These are phyloP conservation scores for Lepidium africanum DNA, from an alignment of 345 rosid genomes.

Conservation along the genomic window DNA sequence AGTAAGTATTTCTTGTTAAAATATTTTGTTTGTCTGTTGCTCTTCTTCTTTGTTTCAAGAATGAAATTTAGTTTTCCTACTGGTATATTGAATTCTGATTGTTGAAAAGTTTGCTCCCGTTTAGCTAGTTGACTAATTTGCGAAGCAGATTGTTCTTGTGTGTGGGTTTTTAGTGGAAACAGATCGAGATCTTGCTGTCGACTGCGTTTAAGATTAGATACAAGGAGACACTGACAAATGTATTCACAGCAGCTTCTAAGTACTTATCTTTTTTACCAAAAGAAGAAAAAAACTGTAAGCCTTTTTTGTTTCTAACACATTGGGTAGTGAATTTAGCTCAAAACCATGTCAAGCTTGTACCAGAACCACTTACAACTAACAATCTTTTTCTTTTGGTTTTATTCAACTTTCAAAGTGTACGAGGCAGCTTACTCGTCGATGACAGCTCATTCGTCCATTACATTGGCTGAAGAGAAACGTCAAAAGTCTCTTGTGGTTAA, in stretches of 20 bases:
- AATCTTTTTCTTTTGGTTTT: not conserved
- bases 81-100: not conserved
- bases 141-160: not conserved
- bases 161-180: not conserved
- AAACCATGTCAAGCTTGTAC: not conserved
- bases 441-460: no score
- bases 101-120: not conserved
- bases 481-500: no score
- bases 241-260: slow-evolving; percentile 66
- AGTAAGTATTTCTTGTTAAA: no score
- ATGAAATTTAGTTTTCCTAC: not conserved
- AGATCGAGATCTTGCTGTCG: slow-evolving; percentile 59
- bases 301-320: not conserved
- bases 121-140: not conserved
- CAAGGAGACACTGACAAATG: slow-evolving; percentile 69
- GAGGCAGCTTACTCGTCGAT: slow-evolving; percentile 77
- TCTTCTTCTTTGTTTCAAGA: not conserved
- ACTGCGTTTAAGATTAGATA: slow-evolving; percentile 72
- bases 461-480: no score
- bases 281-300: slow-evolving; percentile 71
- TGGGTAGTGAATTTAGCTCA: not conserved
- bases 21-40: no score
- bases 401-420: slow-evolving; percentile 39
- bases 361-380: not conserved
- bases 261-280: slow-evolving; percentile 43